These are phyloP conservation scores for Hericium coralloides DNA, from an alignment of 768 basidiomycete genomes.

Conservation along the genomic window DNA sequence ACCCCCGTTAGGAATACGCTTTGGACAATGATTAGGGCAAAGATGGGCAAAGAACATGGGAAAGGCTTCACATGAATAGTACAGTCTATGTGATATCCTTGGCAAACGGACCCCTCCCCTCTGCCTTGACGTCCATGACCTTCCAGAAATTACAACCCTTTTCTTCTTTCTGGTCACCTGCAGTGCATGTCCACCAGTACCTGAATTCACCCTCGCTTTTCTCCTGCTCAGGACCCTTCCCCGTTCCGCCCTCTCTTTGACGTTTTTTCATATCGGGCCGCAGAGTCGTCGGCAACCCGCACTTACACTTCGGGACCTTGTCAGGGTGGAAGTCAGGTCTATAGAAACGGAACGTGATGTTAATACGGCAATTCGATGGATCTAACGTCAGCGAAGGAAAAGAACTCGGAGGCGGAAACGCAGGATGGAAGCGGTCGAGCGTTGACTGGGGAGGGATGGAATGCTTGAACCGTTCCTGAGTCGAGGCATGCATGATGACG, in stretches of 20 bases:
- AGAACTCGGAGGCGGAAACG: constrained; percentile 26
- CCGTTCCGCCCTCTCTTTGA: constrained; percentile 18
- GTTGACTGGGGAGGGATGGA: constrained; percentile 61
- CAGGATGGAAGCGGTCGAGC: constrained; percentile 65
- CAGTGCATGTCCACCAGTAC: constrained; percentile 81
- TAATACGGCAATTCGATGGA: constrained; percentile 35
- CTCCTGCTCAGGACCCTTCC: constrained; percentile 6
- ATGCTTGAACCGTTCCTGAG: constrained; percentile 79
- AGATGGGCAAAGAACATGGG: too few relatives aligned
- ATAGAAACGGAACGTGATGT: constrained; percentile 82
- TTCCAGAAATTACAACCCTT: constrained; percentile 75
- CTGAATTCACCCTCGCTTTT: constrained; percentile 23
- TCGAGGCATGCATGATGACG: constrained; percentile 81
- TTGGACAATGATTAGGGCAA: too few relatives aligned
- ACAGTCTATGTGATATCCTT: constrained; percentile 11
- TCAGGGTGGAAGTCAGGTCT: constrained; percentile 69
- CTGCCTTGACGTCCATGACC: constrained; percentile 57
- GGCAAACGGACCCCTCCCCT: constrained; percentile 50
- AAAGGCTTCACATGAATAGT: too few relatives aligned
- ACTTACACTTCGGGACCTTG: constrained; percentile 64
- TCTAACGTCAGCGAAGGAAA: constrained; percentile 10
- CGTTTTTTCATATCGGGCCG: constrained; percentile 75
- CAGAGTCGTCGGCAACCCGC: constrained; percentile 60
- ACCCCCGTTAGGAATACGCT: too few relatives aligned
- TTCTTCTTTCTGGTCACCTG: constrained; percentile 76